Base-by-base conservation (phyloP, 106 monocot species). In the Gastrodia elata region DNA sequence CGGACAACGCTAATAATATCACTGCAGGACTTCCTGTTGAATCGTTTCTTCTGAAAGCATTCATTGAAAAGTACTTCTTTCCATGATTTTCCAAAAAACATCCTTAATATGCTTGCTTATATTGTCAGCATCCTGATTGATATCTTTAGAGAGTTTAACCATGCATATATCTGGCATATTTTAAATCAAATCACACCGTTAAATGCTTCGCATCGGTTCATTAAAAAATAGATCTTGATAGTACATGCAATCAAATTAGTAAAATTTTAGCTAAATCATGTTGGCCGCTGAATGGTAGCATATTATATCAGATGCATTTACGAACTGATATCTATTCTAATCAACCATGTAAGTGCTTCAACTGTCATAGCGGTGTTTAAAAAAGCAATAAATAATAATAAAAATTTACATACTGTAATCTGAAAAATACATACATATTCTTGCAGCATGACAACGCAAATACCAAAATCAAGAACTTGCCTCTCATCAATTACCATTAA, bases 21-120 rank as follows among this genome's bases (percentile, higher is more conserved):
- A 96, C 18, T 25, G 92, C 86, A 36, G 96, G 96, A 77, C 84
- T 86, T 61, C 96, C 96, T 16, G 74, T 55, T 79, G 79, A 36
- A 82, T 74, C 8, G 71, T 71, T 46, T 84, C 89, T 56, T 85
- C 87, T 56, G 40, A 65, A 43, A 87, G 73, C 58, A 86, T 79
- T 46, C 90, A 39, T 90, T 82, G 74, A 83, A 86, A 18, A 96
- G 86, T 32, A 73, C 87, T 49, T 84, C 75, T 74, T 81, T 84
- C 96, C 96, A 96, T 20, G 83, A 81, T 2, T 39, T 7, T 65
- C 83, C 86, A 80, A 92, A 87, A n/a, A 76, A 49, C 70, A 27
- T 40, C 75, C 82, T 96, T 96, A 61, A 90, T 68, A 77, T 96
- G 92, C 15, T 86, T 78, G 28, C 84, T 78, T 37, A 96, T 65